A percentile compares a stretch with the other conserved stretches of the same genome.
Evolutionary conservation across 2,329 filamentous ascomycete species (phyloP).

Genomic region (Fusarium newnesense): DNA sequence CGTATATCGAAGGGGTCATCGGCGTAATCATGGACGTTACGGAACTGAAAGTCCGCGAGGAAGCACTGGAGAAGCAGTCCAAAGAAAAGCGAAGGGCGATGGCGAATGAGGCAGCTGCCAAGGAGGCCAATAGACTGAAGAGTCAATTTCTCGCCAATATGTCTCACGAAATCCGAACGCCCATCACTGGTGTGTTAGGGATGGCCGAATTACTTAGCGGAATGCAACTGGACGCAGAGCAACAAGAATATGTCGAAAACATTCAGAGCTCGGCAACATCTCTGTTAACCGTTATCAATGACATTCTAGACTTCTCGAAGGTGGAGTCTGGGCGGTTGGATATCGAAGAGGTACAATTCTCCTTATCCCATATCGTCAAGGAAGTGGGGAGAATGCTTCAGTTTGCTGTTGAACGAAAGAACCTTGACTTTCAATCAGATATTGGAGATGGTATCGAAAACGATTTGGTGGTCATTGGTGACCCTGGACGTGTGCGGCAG

Average conservation of each 20-base stretch:
- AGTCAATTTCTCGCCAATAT: slow-evolving; percentile 84
- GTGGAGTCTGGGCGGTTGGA: slow-evolving; percentile 81
- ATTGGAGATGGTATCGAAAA: slow-evolving; percentile 70
- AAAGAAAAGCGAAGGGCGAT: slow-evolving; percentile 76
- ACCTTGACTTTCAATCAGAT: slow-evolving; percentile 75
- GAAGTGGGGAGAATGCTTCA: slow-evolving; percentile 90
- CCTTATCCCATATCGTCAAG: slow-evolving; percentile 75
- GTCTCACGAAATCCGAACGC: slow-evolving; percentile 83
- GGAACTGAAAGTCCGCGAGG: slow-evolving; percentile 63
- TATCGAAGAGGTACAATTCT: slow-evolving; percentile 84
- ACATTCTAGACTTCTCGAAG: slow-evolving; percentile 91
- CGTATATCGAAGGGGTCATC: slow-evolving; percentile 75
- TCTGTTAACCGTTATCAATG: slow-evolving; percentile 87
- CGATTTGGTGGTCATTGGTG: slow-evolving; percentile 84
- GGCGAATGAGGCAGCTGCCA: slow-evolving; percentile 81
- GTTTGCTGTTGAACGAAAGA: slow-evolving; percentile 84
- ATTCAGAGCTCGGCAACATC: slow-evolving; percentile 84
- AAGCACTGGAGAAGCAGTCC: slow-evolving; percentile 69
- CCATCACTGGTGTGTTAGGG: slow-evolving; percentile 82
- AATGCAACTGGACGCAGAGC: slow-evolving; percentile 74
- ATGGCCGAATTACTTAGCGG: slow-evolving; percentile 81
- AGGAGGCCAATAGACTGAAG: slow-evolving; percentile 83
- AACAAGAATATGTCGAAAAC: slow-evolving; percentile 79
- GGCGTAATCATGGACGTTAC: slow-evolving; percentile 85
- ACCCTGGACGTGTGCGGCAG: slow-evolving; percentile 84